phyloP scores from a whole-genome alignment of 495 filamentous ascomycete species.

The Penicillium subrubescens region DNA sequence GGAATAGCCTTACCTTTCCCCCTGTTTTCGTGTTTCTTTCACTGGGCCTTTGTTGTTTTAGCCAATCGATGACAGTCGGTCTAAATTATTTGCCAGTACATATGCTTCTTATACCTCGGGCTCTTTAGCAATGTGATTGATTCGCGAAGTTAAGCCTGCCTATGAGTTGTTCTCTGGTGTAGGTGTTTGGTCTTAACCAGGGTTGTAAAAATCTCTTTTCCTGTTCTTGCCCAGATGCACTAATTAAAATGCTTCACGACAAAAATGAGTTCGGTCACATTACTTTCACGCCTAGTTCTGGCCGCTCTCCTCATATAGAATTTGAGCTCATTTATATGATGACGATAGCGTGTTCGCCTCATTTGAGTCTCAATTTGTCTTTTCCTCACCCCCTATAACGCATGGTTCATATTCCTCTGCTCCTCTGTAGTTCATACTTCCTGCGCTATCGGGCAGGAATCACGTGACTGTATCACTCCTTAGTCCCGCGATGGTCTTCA shows the following conservation, averaged over 20 bases:
- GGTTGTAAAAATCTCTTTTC: too few relatives aligned
- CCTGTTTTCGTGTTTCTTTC: not conserved
- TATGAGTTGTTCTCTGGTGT: not conserved
- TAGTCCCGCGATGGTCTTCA: slow-evolving; percentile 1
- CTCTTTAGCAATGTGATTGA: slow-evolving; percentile 2
- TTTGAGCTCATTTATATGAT: too few relatives aligned
- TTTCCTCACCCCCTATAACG: not conserved
- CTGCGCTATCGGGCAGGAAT: not conserved
- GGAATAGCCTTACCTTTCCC: not conserved
- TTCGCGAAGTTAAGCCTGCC: not conserved
- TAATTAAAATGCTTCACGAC: too few relatives aligned
- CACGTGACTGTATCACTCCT: slow-evolving; percentile 20
- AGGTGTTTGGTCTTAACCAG: not conserved
- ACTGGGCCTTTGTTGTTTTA: slow-evolving; percentile 19
- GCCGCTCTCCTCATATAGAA: too few relatives aligned
- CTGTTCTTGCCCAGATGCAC: too few relatives aligned
- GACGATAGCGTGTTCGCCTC: too few relatives aligned
- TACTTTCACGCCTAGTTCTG: not conserved
- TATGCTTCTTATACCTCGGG: slow-evolving; percentile 14
- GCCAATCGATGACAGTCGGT: slow-evolving; percentile 9
- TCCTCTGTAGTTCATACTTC: not conserved
- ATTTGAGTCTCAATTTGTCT: too few relatives aligned
- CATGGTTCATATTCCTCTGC: not conserved
- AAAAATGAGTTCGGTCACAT: too few relatives aligned
- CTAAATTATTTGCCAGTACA: slow-evolving; percentile 10